These are phyloP conservation scores for Hymenoscyphus scutula DNA, from an alignment of 2,329 filamentous ascomycete species.

Conservation along the genomic window DNA sequence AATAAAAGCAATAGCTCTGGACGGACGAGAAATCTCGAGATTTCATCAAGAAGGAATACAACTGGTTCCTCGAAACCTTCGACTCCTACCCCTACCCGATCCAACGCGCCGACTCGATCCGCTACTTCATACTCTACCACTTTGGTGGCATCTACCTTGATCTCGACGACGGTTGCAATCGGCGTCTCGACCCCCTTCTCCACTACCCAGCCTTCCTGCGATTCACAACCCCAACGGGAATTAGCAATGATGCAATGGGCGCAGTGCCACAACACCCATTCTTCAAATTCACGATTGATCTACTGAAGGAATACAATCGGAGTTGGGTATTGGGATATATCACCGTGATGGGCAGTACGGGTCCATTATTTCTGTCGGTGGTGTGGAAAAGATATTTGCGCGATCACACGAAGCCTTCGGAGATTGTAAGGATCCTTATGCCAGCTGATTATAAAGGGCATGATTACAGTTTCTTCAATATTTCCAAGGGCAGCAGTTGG, in stretches of 20 bases:
- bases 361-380: constrained; percentile 72
- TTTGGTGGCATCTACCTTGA: constrained; percentile 82
- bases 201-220: constrained; percentile 69
- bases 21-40: constrained; percentile 66
- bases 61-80: constrained; percentile 75
- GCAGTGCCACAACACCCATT: constrained; percentile 70
- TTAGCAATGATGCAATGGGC: constrained; percentile 80
- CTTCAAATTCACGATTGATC: constrained; percentile 67
- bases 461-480: constrained; percentile 68
- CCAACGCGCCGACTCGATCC: constrained; percentile 73
- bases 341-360: constrained; percentile 77
- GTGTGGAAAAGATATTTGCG: constrained; percentile 73
- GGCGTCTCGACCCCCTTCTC: constrained; percentile 57
- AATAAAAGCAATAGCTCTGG: constrained; percentile 58
- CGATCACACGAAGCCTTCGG: constrained; percentile 45
- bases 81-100: constrained; percentile 73
- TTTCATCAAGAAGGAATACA: constrained; percentile 71
- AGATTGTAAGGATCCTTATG: constrained; percentile 66
- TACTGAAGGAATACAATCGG: constrained; percentile 64
- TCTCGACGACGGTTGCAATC: constrained; percentile 52
- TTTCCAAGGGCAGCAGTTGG: constrained; percentile 46
- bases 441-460: constrained; percentile 67
- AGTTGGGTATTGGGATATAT: constrained; percentile 65
- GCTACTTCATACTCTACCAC: constrained; percentile 75
- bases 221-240: constrained; percentile 71